Evolutionary conservation across 768 basidiomycete species (phyloP), one percentile per base, ranked within the genome.

Genomic region (Solioccasus polychromus): DNA sequence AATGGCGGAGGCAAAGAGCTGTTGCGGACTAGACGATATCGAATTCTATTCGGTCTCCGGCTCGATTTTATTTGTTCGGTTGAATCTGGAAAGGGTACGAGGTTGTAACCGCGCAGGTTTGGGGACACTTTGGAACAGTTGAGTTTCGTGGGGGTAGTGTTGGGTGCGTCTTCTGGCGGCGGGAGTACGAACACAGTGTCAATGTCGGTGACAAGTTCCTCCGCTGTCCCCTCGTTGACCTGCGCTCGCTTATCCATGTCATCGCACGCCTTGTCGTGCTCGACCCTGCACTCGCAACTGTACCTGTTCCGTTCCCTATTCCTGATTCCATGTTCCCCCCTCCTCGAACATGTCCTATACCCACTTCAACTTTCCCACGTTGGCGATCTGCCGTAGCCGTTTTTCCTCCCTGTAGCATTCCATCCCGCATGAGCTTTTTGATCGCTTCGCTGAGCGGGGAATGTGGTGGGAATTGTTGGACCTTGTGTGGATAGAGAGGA

Each of bases 61-160:
- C n/a, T n/a, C n/a, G n/a, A n/a, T n/a, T n/a, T n/a, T n/a, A n/a
- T n/a, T n/a, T n/a, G n/a, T n/a, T n/a, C 14, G 17, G 12, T n/a
- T 36, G 34, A 26, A 20, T 31, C 15, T 17, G 45, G 31, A 32
- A 62, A 61, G 15, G 92, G 91, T n/a, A 90, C 71, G n/a, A 95
- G 80, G 41, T 78, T 96, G 65, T 99, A 95, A 11, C 96, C 96
- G 42, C 95, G 78, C 40, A 92, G 87, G 60, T 97, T 92, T 2
- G 80, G 71, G 20, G 84, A 76, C 12, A 80, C 80, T 59, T 83
- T 88, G 31, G 87, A 81, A 36, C 84, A 68, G 49, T 74, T 80
- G 45, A 79, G 74, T 48, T 74, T 83, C n/a, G 48, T 29, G 14
- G 45, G 42, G 3, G 28, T 35, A 14, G 52, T n/a, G n/a, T n/a